Base-by-base conservation (phyloP, 2,329 filamentous ascomycete species). In the Colletotrichum sp. region DNA sequence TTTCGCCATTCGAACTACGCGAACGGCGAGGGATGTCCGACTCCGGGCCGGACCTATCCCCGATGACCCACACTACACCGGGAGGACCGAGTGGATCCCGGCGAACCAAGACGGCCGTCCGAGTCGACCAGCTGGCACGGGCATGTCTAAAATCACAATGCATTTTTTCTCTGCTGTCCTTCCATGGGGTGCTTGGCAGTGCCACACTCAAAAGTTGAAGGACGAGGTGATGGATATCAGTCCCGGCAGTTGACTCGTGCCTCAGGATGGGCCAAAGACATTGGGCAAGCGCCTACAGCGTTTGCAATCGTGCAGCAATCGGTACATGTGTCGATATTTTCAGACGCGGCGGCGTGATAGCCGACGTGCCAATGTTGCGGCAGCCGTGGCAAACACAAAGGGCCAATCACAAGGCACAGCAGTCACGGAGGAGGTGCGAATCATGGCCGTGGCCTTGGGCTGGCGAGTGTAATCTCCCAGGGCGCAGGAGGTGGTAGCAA, bases 301-400 rank as follows among this genome's bases (percentile, higher is more conserved):
- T 36, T 24, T 43, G 21, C 21, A 26, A 24, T 60, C 24, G 30
- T 21, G 36, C 57, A 21, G 34, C 28, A 48, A 21, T 34, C 57
- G 32, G 21, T 68, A 48, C 65, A 5, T 52, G 26, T 63, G 34
- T 61, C 82, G 79, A 82, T 12, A 88, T 69, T 38, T 67, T 74
- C 28, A 73, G 8, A 18, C 60, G 55, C 18, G 24, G 28, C 32
- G 32, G 60, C 34, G 65, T 52, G 78, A 61, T 61, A 26, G 21
- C 67, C 28, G 57, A 71, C 61, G 38, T 67, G 73, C 63, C 69
- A n/a, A 58, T 55, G 34, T 68, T 48, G 43, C 48, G 9, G 32
- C 65, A 15, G 30, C 16, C 28, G 24, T 68, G 32, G 34, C 52
- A 38, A 63, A 52, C 34, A 70, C 38, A 43, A 71, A 58, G 36